Evolutionary conservation across 305 asterid species (phyloP), one percentile per base, ranked within the genome.

Genomic region (Ajuga reptans): DNA sequence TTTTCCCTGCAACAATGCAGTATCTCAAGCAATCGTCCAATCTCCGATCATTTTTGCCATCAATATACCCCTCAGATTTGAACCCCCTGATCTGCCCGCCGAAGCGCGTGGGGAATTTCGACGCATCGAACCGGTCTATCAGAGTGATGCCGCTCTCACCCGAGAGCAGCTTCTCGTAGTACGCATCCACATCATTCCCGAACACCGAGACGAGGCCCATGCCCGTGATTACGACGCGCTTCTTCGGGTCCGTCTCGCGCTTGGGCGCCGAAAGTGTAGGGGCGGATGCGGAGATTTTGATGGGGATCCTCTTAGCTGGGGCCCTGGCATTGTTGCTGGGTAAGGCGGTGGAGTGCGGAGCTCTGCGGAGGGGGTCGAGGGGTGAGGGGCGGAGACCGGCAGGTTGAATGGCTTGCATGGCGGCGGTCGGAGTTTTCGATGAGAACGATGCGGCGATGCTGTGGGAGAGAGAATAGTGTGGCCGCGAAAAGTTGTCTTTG

Each of bases 1-100:
- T 93, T 73, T 87, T 91, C 47, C 99, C 99, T 1, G 97, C 97
- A 64, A 93, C 99, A 82, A 90, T 78, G 75, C 95, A 87, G 83
- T 90, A 93, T 59, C 97, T 83, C 78, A 88, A 79, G 67, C 95
- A 87, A 82, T 90, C 95, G 61, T 93, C 99, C 53, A 90, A 80
- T 24, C 96, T 85, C 75, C 97, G 83, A 73, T 93, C 97, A 63
- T 87, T 88, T 80, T 93, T 89, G 17, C 96, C 97, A 73, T 93
- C 99, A 66, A 93, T 93, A 72, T 88, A 90, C 1, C 96, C 96
- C 63, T 81, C 87, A 2, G 96, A 68, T 36, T 80, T 73, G 83
- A 93, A 93, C 11, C 86, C 94, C 56, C 95, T 81, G 74, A 93
- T 93, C 91, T 93, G 98, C 8, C 99, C 99, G 16, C 94, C 99